Evolutionary conservation across 441 rosid species (phyloP), one percentile per base, ranked within the genome.

Genomic region (Mallotus japonicus): DNA sequence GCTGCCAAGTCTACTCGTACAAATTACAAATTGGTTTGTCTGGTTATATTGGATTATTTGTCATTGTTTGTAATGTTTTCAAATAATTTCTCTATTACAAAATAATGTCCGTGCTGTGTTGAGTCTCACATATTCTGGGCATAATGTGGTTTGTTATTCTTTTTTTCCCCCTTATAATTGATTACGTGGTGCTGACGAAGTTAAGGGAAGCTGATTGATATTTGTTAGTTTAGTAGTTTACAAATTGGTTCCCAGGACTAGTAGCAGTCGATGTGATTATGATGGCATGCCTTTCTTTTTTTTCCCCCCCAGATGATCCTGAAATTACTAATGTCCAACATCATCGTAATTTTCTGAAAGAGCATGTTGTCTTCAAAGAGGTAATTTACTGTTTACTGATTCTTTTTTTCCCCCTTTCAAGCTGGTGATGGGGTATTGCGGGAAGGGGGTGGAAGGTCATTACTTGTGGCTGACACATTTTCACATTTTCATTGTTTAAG

Each of bases 331-430:
- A 83, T 65, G 83, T 86, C 65, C 98, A 96, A 76, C 92, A 87
- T 76, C 93, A 91, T 75, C 96, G 99, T 46, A 86, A 80, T 74
- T 94, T 87, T 83, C 81, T 96, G 69, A 96, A 92, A 78, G 98
- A 91, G 74, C 98, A 94, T 77, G 98, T 89, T 76, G 88, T 94
- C 76, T 96, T 87, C 81, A 96, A 92, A 87, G 98, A 93, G 98
- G 98, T 96, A 88, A 83, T 49, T 28, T 69, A 60, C 40, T 76
- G 62, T 70, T 76, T 53, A 62, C 51, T 75, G 54, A 63, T 69
- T 53, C 16, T 59, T 44, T 34, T 28, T 15, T 20, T 0, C 28
- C 32, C 32, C 14, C 37, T 17, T 46, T 34, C 34, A 24, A 51
- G 22, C 28, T 47, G 62, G 42, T n/a, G 11, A n/a, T 62, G 20